Evolutionary conservation across 768 basidiomycete genomes (phyloP), one percentile per base, ranked within the genome.

Genomic region (Tephrocybe sp.): DNA sequence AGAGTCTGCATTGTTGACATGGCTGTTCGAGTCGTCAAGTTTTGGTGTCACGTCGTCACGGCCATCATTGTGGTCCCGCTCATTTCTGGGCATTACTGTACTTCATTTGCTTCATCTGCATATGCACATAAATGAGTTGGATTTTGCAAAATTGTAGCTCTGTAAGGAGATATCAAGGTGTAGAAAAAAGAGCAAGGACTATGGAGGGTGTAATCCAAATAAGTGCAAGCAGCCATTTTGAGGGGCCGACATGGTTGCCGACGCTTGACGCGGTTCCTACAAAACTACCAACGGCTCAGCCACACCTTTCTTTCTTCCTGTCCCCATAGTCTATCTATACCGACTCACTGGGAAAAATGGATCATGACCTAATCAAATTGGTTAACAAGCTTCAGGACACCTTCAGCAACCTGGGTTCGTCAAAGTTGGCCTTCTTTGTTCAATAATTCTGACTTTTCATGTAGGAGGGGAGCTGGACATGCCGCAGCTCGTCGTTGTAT

Each of bases 301-400:
- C 42, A 40, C 33, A 32, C 28, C 34, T 46, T 49, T 28, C 28
- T 58, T 33, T 49, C 45, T n/a, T 45, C 45, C 23, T 33, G 28
- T 45, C 37, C 45, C 43, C 32, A 23, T 51, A 48, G 28, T 53
- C 47, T 37, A 20, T 51, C 36, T 25, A 26, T 45, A 17, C 50
- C 43, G 28, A 40, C 45, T 45, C 21, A 26, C 38, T 48, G 24
- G 41, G 28, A 45, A 62, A 54, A 51, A 98, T 98, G 95, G 95
- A 98, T 69, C 84, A 88, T 36, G 92, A 96, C 67, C 84, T 98
- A 55, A 98, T 98, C 58, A 86, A 87, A 62, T 82, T 96, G 12
- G 95, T 98, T 38, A 97, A 97, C 76, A 90, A 86, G 73, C 85
- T 98, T 48, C 94, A 98, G 73, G 92, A 93, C 62, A 93, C 91